Percentiles rank a stretch among this genome's conserved stretches.
Evolutionary conservation across 1,284 basidiomycete species (phyloP).

Genomic region (Ustilago crameri): DNA sequence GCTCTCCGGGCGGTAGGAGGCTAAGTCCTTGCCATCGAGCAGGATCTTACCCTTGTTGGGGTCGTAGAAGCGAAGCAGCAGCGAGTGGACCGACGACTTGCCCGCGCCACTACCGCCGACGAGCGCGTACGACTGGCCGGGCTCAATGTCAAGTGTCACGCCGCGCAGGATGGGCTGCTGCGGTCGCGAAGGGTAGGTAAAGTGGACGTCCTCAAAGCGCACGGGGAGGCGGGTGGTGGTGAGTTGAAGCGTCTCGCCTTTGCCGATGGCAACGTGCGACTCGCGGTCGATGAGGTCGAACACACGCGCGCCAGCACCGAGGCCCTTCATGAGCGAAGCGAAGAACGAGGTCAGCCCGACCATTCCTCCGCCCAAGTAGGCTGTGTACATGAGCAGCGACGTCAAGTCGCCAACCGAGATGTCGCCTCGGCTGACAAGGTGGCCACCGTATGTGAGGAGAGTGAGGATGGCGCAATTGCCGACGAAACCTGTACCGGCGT

Average conservation of each 20-base stretch:
- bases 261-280: slow-evolving; percentile 59
- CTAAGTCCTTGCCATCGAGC: slow-evolving; percentile 89
- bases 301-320: slow-evolving; percentile 90
- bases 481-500: slow-evolving; percentile 86
- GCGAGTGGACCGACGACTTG: slow-evolving; percentile 88
- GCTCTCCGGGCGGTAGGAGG: slow-evolving; percentile 77
- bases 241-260: slow-evolving; percentile 39
- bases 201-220: slow-evolving; percentile 69
- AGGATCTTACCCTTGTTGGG: slow-evolving; percentile 82
- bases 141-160: slow-evolving; percentile 66
- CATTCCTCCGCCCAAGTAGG: slow-evolving; percentile 79
- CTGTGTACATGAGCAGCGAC: slow-evolving; percentile 90
- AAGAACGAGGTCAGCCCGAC: slow-evolving; percentile 70
- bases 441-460: slow-evolving; percentile 91
- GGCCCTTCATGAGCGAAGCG: slow-evolving; percentile 74
- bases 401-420: slow-evolving; percentile 74
- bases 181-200: slow-evolving; percentile 69
- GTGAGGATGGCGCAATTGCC: slow-evolving; percentile 92
- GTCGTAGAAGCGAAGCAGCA: slow-evolving; percentile 92
- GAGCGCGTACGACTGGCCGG: slow-evolving; percentile 66
- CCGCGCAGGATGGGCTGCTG: slow-evolving; percentile 67
- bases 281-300: slow-evolving; percentile 87
- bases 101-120: slow-evolving; percentile 69
- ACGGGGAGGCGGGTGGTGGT: slow-evolving; percentile 53
- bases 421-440: slow-evolving; percentile 83